Evolutionary conservation across 768 basidiomycete genomes (phyloP).

Genomic region (Naganishia vishniacii): DNA sequence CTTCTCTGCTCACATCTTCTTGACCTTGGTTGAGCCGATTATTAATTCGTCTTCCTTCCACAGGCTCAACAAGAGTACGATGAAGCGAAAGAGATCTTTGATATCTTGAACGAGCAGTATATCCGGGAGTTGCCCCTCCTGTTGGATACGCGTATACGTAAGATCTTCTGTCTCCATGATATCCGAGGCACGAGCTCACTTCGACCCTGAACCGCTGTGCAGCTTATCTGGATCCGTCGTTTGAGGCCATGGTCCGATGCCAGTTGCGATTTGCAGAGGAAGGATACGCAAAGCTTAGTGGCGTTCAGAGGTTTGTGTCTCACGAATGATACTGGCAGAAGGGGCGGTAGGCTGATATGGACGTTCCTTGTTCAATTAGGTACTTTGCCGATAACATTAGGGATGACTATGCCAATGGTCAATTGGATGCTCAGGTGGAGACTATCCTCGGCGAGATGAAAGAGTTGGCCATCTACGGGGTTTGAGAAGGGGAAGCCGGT

Average conservation of each 20-base stretch:
- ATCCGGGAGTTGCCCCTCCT: conserved; percentile 84
- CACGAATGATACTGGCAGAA: not conserved
- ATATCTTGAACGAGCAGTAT: conserved; percentile 85
- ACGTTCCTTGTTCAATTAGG: too few relatives aligned
- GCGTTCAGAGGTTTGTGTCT: conserved; percentile 64
- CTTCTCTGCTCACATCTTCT: not conserved
- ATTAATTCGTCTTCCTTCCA: not conserved
- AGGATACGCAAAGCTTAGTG: conserved; percentile 91
- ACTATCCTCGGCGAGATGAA: conserved; percentile 94
- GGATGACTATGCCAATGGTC: conserved; percentile 95
- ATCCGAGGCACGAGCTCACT: not conserved
- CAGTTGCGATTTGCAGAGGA: conserved; percentile 97
- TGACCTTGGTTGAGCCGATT: not conserved
- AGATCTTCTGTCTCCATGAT: conserved; percentile 24
- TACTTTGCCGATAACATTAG: conserved; percentile 85
- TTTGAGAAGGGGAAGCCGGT: not conserved
- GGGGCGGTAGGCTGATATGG: too few relatives aligned
- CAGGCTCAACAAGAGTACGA: conserved; percentile 95
- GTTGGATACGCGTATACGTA: conserved; percentile 81
- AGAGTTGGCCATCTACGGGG: conserved; percentile 85
- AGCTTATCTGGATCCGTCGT: conserved; percentile 93
- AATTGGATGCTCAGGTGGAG: conserved; percentile 96
- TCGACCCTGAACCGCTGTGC: not conserved
- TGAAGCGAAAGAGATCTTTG: conserved; percentile 88
- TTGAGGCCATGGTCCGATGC: conserved; percentile 93